Conservation (phyloP, 192 early-diverging fungal species). For the Umbelopsis isabellina region DNA sequence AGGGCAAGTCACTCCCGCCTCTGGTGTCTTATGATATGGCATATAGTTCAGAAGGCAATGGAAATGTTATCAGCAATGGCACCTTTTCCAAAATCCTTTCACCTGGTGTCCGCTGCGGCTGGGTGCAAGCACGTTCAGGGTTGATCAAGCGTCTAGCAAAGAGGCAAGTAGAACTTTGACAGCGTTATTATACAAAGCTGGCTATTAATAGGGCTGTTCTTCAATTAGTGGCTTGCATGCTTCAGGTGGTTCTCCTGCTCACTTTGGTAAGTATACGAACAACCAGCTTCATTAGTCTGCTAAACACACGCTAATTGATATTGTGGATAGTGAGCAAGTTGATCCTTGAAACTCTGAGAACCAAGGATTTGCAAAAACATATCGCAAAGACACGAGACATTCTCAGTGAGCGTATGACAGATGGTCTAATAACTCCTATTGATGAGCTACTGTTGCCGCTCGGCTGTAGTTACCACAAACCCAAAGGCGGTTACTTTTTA, state of each 20-base stretch:
- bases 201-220: background rate
- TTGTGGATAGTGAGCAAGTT: background rate
- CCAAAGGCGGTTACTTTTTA: slow-evolving; percentile 41
- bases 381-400: background rate
- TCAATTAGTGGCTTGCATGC: slow-evolving; percentile 33
- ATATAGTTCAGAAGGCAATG: background rate
- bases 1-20: background rate
- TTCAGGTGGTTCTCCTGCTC: slow-evolving; percentile 38
- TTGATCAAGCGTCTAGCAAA: slow-evolving; percentile 24
- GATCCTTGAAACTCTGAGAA: slow-evolving; percentile 1
- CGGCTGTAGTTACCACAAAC: slow-evolving; percentile 25
- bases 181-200: no score
- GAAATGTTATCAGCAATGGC: slow-evolving; percentile 34
- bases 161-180: background rate
- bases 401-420: slow-evolving; percentile 9
- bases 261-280: slow-evolving; percentile 19
- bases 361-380: slow-evolving; percentile 9
- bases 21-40: slow-evolving; percentile 32
- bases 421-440: slow-evolving; percentile 27
- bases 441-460: slow-evolving; percentile 25
- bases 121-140: slow-evolving; percentile 26
- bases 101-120: slow-evolving; percentile 34
- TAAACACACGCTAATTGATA: background rate
- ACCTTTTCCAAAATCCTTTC: slow-evolving; percentile 40
- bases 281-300: background rate